phyloP scores from a whole-genome alignment of 1,139 yeast genomes.

The Hemisphaericaspora subhashii region DNA sequence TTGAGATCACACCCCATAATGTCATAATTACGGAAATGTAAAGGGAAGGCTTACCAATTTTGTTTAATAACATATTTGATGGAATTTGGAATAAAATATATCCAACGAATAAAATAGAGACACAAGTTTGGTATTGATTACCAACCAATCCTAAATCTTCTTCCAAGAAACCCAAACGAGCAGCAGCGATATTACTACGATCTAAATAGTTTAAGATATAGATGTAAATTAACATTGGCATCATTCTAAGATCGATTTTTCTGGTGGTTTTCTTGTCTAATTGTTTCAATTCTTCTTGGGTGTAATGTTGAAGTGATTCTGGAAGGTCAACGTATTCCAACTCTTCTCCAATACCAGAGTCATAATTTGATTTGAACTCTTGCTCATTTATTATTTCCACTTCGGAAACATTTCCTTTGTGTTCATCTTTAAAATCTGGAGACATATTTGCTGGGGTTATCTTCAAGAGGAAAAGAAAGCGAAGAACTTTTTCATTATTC shows the following conservation, averaged over 20 bases:
- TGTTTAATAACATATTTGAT: conserved; percentile 49
- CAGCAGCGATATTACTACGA: conserved; percentile 61
- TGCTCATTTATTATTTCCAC: conserved; percentile 7
- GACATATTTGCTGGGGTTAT: neutral
- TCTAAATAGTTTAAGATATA: conserved; percentile 58
- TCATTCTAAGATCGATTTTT: conserved; percentile 54
- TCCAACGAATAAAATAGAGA: conserved; percentile 60
- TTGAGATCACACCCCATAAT: conserved; percentile 53
- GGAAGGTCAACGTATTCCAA: conserved; percentile 23
- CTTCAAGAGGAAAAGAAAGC: neutral
- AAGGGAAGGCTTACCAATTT: conserved; percentile 49
- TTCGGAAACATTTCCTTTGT: conserved; percentile 10
- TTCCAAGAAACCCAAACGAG: conserved; percentile 57
- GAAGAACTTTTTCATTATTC: too few species aligned
- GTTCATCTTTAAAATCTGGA: conserved; percentile 3
- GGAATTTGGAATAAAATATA: conserved; percentile 63
- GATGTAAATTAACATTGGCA: conserved; percentile 56
- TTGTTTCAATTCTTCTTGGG: conserved; percentile 35
- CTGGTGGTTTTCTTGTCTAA: conserved; percentile 43
- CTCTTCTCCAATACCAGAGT: conserved; percentile 9
- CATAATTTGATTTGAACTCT: conserved; percentile 3
- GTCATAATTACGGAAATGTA: conserved; percentile 53
- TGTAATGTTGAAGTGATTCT: conserved; percentile 31
- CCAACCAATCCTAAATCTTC: conserved; percentile 50
- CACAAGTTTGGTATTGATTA: conserved; percentile 53